Conservation (phyloP, 2,329 filamentous ascomycete genomes). For the Xylaria digitata region DNA sequence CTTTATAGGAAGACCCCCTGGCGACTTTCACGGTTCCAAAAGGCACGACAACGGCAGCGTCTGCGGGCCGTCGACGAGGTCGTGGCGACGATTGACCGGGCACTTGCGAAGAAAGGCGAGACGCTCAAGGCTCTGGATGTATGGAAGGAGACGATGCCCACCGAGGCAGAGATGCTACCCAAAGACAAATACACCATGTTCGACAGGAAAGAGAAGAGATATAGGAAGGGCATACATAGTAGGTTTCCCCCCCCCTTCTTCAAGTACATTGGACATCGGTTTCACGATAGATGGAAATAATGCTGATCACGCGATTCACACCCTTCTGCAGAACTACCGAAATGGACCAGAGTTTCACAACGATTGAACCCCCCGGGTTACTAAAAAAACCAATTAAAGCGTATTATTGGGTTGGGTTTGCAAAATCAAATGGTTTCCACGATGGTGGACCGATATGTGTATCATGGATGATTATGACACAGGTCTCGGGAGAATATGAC, state of each 20-base stretch:
- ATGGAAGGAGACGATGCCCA: conserved; percentile 97
- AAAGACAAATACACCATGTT: conserved; percentile 99
- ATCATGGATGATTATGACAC: conserved; percentile 8
- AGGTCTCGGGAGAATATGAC: neutral
- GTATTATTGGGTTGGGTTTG: neutral
- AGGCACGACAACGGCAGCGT: conserved; percentile 84
- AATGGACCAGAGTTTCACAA: conserved; percentile 97
- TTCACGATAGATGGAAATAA: neutral
- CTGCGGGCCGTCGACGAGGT: conserved; percentile 87
- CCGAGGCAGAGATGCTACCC: conserved; percentile 93
- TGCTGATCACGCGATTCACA: conserved; percentile 26
- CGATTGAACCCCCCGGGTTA: conserved; percentile 94
- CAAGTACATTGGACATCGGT: neutral
- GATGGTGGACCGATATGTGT: neutral
- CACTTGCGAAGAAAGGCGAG: conserved; percentile 78
- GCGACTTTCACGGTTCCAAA: conserved; percentile 92
- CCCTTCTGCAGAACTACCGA: conserved; percentile 72
- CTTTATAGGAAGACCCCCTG: conserved; percentile 87
- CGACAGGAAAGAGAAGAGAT: conserved; percentile 93
- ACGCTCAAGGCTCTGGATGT: conserved; percentile 81
- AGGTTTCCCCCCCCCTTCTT: conserved; percentile 58
- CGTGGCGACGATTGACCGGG: conserved; percentile 83
- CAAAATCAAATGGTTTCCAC: neutral
- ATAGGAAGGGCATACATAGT: conserved; percentile 98
- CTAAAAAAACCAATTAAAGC: conserved; percentile 59